Percentiles rank a stretch among this genome's conserved stretches.
Conservation (phyloP, 495 filamentous ascomycete species). For the Chaetomium cochliodes region DNA sequence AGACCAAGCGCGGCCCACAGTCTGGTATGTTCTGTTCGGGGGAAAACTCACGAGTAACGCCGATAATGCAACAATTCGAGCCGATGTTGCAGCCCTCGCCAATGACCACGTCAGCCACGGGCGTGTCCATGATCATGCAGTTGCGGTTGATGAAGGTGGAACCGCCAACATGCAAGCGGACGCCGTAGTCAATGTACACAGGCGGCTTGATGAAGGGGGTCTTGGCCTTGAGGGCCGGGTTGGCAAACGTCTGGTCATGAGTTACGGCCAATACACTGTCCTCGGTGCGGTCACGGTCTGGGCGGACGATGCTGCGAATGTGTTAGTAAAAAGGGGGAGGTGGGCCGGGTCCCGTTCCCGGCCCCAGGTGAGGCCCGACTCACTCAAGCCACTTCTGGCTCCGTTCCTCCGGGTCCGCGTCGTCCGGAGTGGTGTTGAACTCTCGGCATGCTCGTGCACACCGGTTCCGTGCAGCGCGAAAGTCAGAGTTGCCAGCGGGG, state of each 20-base stretch:
- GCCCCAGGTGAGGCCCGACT: constrained; percentile 15
- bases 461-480: constrained; percentile 34
- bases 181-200: constrained; percentile 39
- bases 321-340: neutral
- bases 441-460: constrained; percentile 37
- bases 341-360: neutral
- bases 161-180: constrained; percentile 34
- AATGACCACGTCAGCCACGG: constrained; percentile 39
- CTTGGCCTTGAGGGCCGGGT: constrained; percentile 32
- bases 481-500: constrained; percentile 39
- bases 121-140: constrained; percentile 43
- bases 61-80: constrained; percentile 35
- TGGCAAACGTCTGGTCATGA: constrained; percentile 38
- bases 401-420: constrained; percentile 33
- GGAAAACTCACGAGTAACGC: constrained; percentile 28
- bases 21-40: neutral
- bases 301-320: constrained; percentile 35
- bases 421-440: constrained; percentile 40
- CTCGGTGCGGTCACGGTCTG: constrained; percentile 30
- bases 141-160: constrained; percentile 40
- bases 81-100: constrained; percentile 39
- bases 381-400: constrained; percentile 38
- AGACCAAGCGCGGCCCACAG: neutral
- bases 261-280: constrained; percentile 31
- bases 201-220: constrained; percentile 41